These are phyloP conservation scores for Chlamydomonas sp. DNA, from an alignment of 139 green algal species.

Conservation along the genomic window DNA sequence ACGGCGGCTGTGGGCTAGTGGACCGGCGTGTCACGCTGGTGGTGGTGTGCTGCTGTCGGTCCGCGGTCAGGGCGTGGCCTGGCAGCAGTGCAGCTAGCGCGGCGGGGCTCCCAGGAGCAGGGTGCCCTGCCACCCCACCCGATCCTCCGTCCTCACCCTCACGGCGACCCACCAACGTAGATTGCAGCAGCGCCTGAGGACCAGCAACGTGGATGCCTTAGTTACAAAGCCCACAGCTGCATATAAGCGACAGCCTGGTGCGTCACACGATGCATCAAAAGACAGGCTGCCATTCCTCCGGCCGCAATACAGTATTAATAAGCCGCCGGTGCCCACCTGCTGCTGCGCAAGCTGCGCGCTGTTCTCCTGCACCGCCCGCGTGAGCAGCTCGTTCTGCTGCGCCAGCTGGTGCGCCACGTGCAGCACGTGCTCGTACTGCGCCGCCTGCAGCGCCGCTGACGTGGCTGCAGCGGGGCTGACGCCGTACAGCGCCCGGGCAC, in stretches of 20 bases:
- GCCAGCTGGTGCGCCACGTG: constrained; percentile 38
- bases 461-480: not conserved
- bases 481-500: constrained; percentile 10
- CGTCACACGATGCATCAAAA: too few species aligned
- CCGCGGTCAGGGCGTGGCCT: not conserved
- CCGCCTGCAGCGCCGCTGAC: not conserved
- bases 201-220: too few species aligned
- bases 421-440: constrained; percentile 45
- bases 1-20: not conserved
- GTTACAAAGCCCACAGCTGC: too few species aligned
- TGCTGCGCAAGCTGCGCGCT: constrained; percentile 30
- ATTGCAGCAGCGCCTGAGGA: constrained; percentile 4
- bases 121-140: too few species aligned
- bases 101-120: too few species aligned
- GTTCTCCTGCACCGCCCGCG: constrained; percentile 30
- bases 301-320: too few species aligned
- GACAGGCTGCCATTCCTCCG: too few species aligned
- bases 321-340: not conserved
- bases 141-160: too few species aligned
- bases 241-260: too few species aligned
- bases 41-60: not conserved
- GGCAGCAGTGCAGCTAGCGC: too few species aligned
- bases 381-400: constrained; percentile 39
- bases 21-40: not conserved
- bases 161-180: too few species aligned